Evolutionary conservation across 169 alveolate species (phyloP), one percentile per base, ranked within the genome.

Genomic region (Neospora caninum): DNA sequence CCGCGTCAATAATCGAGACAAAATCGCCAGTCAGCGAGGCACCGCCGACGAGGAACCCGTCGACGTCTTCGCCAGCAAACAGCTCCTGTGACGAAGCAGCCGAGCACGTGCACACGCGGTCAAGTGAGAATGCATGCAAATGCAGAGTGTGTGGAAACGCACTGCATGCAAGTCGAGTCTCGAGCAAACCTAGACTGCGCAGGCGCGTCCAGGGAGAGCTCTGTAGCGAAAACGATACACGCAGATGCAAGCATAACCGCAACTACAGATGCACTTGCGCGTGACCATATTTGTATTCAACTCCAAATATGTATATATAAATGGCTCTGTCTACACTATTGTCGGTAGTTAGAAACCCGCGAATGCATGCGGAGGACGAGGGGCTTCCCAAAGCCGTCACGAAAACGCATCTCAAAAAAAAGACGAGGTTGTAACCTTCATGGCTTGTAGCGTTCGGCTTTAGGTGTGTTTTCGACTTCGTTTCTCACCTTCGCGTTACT

Each of bases 21-120:
- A 99, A 99, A 25, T 97, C 99, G 70, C 98, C 98, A 84, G 98
- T 98, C 42, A 99, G 97, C 0, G 99, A 98, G 91, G 99, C 99
- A 64, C 99, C 99, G 54, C 99, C 99, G 58, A 99, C 99, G 29
- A 99, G 97, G 97, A 99, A 99, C 69, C 99, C 99, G 96, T 99
- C 99, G 94, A 99, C 97, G 92, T 99, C 99, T 70, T 96, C 95
- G 88, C 97, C 96, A 34, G 93, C 96, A 73, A 93, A 98, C 96
- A 64, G 98, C 94, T 70, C 98, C 99, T 45, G 96, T 83, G 99
- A 98, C 88, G 53, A 10, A 9, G 31, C 39, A 38, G 36, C 0
- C 45, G 42, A 10, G 80, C 67, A 18, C 27, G 41, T 25, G 80
- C 20, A 13, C 86, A 54, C 38, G 31, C 18, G 53, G 27, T 80